Percentiles rank a stretch among this genome's conserved stretches.
These are phyloP conservation scores for Teunomyces aglyptinius DNA, from an alignment of 805 yeast species.

Conservation along the genomic window DNA sequence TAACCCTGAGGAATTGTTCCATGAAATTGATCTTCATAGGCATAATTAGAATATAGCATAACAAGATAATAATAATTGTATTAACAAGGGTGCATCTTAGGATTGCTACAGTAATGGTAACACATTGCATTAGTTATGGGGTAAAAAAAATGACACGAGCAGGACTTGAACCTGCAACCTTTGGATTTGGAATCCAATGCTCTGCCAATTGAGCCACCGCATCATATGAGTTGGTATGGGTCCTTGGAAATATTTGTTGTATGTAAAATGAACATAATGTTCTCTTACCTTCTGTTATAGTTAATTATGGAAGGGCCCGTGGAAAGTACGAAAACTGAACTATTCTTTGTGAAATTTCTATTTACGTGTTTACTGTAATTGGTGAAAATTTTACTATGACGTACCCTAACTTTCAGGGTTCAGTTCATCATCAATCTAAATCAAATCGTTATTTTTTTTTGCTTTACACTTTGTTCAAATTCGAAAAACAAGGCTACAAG, in stretches of 20 bases:
- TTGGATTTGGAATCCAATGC: slow-evolving; percentile 56
- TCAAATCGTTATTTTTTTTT: not conserved
- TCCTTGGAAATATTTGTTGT: too few relatives aligned
- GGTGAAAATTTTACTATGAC: not conserved
- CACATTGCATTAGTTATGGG: too few relatives aligned
- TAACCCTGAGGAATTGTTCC: slow-evolving; percentile 42
- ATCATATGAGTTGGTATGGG: slow-evolving; percentile 4
- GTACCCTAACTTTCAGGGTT: not conserved
- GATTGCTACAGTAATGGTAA: too few relatives aligned
- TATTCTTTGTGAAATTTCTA: not conserved
- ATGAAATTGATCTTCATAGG: slow-evolving; percentile 45
- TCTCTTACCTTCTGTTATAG: too few relatives aligned
- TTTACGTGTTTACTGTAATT: not conserved
- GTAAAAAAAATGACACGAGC: slow-evolving; percentile 58
- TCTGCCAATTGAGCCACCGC: slow-evolving; percentile 34
- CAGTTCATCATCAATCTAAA: not conserved
- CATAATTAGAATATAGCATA: slow-evolving; percentile 14
- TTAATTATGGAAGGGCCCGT: too few relatives aligned
- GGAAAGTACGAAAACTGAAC: not conserved
- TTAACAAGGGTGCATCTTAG: not conserved
- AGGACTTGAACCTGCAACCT: slow-evolving; percentile 88
- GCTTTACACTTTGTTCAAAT: too few relatives aligned
- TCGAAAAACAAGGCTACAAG: too few relatives aligned
- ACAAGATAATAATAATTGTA: not conserved
- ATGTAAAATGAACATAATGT: too few relatives aligned